These are phyloP conservation scores for Microdochium nivale DNA, from an alignment of 2,329 filamentous ascomycete species.

Conservation along the genomic window DNA sequence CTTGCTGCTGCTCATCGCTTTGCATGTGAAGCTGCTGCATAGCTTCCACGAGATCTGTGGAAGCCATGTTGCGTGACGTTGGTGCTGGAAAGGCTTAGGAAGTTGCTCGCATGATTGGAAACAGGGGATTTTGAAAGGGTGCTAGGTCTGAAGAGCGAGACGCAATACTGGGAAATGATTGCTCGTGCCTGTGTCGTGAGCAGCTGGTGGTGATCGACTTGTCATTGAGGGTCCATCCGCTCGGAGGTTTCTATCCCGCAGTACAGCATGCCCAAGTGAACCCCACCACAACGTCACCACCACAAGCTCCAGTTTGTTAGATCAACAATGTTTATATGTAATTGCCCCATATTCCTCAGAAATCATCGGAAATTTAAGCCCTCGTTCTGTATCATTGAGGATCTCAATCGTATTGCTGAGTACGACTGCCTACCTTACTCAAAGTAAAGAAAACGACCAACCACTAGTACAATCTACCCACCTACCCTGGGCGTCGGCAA, in stretches of 20 bases:
- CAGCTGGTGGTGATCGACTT: neutral
- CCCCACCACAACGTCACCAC: slow-evolving; percentile 1
- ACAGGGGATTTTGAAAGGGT: too few relatives aligned
- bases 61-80: slow-evolving; percentile 11
- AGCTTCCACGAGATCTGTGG: slow-evolving; percentile 32
- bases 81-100: neutral
- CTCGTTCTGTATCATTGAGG: too few relatives aligned
- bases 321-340: too few relatives aligned
- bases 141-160: neutral
- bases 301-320: neutral
- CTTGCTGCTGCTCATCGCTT: slow-evolving; percentile 17
- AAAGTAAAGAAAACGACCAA: too few relatives aligned
- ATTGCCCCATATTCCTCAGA: too few relatives aligned
- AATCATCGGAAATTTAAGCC: too few relatives aligned
- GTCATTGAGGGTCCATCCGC: neutral
- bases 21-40: slow-evolving; percentile 41
- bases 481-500: too few relatives aligned
- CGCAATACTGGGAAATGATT: neutral
- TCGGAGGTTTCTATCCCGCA: neutral
- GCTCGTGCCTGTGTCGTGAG: neutral
- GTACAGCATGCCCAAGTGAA: neutral
- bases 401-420: too few relatives aligned
- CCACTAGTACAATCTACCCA: too few relatives aligned
- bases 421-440: too few relatives aligned
- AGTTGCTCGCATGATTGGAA: neutral